A percentile compares a stretch with the other conserved stretches of the same genome.
Evolutionary conservation across 2,329 filamentous ascomycete genomes (phyloP).

Genomic region (Teratosphaeria pseudoeucalypti): DNA sequence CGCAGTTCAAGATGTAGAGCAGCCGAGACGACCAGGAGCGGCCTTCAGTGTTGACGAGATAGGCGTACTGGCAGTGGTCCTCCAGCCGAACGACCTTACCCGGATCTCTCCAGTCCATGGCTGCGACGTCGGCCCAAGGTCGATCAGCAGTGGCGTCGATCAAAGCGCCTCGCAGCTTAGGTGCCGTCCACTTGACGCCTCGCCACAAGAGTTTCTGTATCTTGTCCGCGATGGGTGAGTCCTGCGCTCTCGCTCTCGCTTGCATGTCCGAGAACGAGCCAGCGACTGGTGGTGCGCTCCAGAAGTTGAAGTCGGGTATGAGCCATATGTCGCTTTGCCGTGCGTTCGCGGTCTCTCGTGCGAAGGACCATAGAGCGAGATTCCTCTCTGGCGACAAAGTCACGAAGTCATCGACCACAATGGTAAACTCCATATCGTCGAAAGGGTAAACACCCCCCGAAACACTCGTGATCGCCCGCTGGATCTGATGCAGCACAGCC

Average conservation of each 20-base stretch:
- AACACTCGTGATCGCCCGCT: constrained; percentile 38
- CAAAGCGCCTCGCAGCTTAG: constrained; percentile 21
- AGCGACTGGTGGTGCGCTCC: constrained; percentile 33
- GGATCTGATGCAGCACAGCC: constrained; percentile 37
- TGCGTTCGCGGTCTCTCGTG: constrained; percentile 19
- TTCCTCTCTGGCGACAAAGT: constrained; percentile 18
- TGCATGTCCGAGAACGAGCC: constrained; percentile 17
- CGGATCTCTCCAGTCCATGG: not conserved
- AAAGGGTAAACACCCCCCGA: constrained; percentile 26
- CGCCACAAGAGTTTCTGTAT: constrained; percentile 40
- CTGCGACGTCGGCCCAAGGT: constrained; percentile 36
- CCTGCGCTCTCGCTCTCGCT: constrained; percentile 13
- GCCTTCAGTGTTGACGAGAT: constrained; percentile 25
- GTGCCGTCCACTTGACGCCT: constrained; percentile 27
- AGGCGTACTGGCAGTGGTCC: constrained; percentile 22
- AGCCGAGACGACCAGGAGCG: constrained; percentile 26
- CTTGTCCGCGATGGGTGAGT: constrained; percentile 26
- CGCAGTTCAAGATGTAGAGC: constrained; percentile 26
- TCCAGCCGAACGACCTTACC: constrained; percentile 1
- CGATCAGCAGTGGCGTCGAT: constrained; percentile 22
- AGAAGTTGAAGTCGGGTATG: constrained; percentile 46
- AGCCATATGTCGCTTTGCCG: constrained; percentile 33
- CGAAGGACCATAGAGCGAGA: constrained; percentile 34
- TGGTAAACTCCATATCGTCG: constrained; percentile 4
- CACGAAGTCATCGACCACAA: constrained; percentile 3